A percentile compares a stretch with the other conserved stretches of the same genome.
Conservation (phyloP, 78 protist genomes). For the Capsaspora owczarzaki region DNA sequence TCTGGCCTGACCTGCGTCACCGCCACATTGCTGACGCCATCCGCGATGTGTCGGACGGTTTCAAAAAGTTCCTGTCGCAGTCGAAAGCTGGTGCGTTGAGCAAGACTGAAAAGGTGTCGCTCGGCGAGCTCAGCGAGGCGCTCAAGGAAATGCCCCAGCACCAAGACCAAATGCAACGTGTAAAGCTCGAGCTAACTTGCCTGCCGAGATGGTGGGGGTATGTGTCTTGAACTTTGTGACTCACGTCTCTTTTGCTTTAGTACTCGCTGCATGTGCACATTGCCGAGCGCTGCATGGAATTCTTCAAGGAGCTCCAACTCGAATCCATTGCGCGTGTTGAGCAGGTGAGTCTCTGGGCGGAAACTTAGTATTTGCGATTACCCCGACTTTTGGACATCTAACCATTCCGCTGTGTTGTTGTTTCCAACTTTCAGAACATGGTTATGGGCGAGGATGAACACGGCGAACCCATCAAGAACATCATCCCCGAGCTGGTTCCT, state of each 20-base stretch:
- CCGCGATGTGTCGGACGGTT: conserved; percentile 17
- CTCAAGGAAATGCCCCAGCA: conserved; percentile 61
- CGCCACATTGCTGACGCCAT: conserved; percentile 61
- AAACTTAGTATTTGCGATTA: no score
- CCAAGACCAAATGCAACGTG: conserved; percentile 44
- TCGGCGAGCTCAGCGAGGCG: conserved; percentile 41
- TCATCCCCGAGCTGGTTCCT: conserved; percentile 42
- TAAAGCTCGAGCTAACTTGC: no score
- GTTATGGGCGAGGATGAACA: no score
- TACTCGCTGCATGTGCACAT: conserved; percentile 57
- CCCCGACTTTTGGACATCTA: no score
- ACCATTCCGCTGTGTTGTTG: no score
- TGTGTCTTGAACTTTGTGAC: no score
- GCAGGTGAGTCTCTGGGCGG: no score
- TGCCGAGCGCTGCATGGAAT: conserved; percentile 31
- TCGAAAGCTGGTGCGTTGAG: conserved; percentile 32
- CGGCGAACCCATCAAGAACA: no score
- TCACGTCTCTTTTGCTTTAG: no score
- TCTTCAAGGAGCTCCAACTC: conserved; percentile 37
- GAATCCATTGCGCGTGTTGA: conserved; percentile 45
- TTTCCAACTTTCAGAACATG: no score
- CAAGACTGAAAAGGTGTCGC: no score
- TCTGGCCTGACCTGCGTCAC: conserved; percentile 56
- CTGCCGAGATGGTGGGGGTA: no score
- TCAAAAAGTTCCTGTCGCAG: conserved; percentile 42